Conservation (phyloP, 768 basidiomycete species). For the Mycena floridula region DNA sequence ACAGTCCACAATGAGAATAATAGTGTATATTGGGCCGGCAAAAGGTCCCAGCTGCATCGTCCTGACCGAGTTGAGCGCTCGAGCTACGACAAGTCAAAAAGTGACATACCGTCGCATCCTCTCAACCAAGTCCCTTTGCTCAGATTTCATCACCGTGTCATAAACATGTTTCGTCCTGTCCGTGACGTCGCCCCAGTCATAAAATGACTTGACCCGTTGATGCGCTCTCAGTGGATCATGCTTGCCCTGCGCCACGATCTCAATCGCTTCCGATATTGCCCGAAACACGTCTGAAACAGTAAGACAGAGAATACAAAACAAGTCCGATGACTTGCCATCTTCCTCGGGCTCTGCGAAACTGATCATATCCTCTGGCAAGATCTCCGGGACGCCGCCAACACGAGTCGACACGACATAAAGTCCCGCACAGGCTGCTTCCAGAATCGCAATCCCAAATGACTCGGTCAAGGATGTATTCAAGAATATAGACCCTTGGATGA, state of each 20-base stretch:
- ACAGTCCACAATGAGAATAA: slow-evolving; percentile 86
- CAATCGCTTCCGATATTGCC: slow-evolving; percentile 77
- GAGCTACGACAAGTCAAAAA: neutral
- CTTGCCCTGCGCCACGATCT: slow-evolving; percentile 53
- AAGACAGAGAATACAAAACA: slow-evolving; percentile 1
- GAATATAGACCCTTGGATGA: slow-evolving; percentile 83
- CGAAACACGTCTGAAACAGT: slow-evolving; percentile 65
- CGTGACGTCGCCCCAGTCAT: slow-evolving; percentile 80
- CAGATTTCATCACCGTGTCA: slow-evolving; percentile 50
- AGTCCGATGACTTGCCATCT: slow-evolving; percentile 54
- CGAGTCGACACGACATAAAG: slow-evolving; percentile 91
- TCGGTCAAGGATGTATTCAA: slow-evolving; percentile 96
- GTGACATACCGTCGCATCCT: slow-evolving; percentile 60
- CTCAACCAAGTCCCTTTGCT: slow-evolving; percentile 67
- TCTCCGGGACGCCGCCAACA: slow-evolving; percentile 94
- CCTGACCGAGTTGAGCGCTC: too few species aligned
- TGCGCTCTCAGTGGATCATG: slow-evolving; percentile 79
- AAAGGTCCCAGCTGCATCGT: slow-evolving; percentile 76
- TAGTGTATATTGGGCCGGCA: slow-evolving; percentile 82
- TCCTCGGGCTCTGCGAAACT: slow-evolving; percentile 92
- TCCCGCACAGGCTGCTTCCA: slow-evolving; percentile 94
- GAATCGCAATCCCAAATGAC: slow-evolving; percentile 93
- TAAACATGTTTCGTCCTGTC: slow-evolving; percentile 84
- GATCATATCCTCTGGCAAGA: slow-evolving; percentile 91
- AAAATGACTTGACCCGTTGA: slow-evolving; percentile 72